These are phyloP conservation scores for Aspergillus sp. DNA, from an alignment of 2,329 filamentous ascomycete genomes.

Conservation along the genomic window DNA sequence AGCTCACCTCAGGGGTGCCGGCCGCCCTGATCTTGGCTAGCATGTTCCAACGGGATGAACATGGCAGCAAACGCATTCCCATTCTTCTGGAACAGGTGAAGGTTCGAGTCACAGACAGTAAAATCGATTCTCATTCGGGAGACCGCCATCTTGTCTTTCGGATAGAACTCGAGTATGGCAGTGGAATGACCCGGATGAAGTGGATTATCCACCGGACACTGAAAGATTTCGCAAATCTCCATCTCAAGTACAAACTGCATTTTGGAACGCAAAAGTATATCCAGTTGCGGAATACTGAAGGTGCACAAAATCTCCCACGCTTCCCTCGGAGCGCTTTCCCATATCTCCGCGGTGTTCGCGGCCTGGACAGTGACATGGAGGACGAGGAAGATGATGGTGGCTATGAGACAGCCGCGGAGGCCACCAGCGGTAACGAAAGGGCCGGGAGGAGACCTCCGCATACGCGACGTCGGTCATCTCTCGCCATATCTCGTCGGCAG, in stretches of 20 bases:
- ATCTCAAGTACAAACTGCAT: conserved; percentile 88
- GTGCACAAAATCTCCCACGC: conserved; percentile 76
- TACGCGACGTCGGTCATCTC: conserved; percentile 51
- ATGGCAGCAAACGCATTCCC: conserved; percentile 90
- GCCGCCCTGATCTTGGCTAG: conserved; percentile 92
- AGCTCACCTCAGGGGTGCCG: conserved; percentile 86
- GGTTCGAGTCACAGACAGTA: conserved; percentile 79
- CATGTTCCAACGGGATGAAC: conserved; percentile 96
- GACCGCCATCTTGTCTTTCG: conserved; percentile 81
- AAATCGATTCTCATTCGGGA: conserved; percentile 56
- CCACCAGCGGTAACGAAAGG: conserved; percentile 67
- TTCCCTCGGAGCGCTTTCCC: conserved; percentile 90
- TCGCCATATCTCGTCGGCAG: conserved; percentile 57
- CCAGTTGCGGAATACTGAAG: conserved; percentile 65
- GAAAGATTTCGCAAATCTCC: conserved; percentile 86
- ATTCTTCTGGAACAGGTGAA: conserved; percentile 94
- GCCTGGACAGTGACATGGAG: conserved; percentile 78
- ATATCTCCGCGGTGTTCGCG: conserved; percentile 78
- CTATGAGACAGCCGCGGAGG: conserved; percentile 58
- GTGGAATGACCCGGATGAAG: conserved; percentile 91
- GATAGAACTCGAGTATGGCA: conserved; percentile 94
- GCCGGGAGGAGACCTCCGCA: conserved; percentile 47
- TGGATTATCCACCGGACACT: conserved; percentile 90
- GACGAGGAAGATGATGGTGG: conserved; percentile 55
- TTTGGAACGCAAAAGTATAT: conserved; percentile 81